Base-by-base conservation (phyloP, 2,329 filamentous ascomycete species). In the Aspergillus sp. region DNA sequence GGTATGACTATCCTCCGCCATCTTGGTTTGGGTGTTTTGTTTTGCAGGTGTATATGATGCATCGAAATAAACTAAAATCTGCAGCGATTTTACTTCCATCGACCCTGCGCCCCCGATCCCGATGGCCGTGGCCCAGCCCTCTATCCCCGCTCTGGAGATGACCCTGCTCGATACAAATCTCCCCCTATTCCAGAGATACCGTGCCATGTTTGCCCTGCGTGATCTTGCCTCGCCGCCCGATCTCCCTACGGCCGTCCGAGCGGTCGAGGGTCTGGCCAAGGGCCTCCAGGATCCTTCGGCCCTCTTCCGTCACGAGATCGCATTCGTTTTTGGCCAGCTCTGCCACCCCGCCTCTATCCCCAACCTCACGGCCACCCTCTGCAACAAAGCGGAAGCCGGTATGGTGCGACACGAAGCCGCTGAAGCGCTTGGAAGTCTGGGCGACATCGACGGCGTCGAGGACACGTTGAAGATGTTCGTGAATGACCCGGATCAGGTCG, bases 321-420 rank as follows among this genome's bases (percentile, higher is more conserved):
- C 91, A 10, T 98, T 98, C 57, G 91, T 98, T 10, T 98, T 98
- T 48, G 91, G 91, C 34, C 91, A 98, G 61, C 71, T 98, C 32
- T 86, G 83, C 34, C 91, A 98, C 55, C 91, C 91, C 1, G 89
- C 89, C n/a, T 94, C 86, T 1, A 95, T 98, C 45, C 88, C 91
- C 3, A 85, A 85, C 38, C 74, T 98, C 37, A 81, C 82, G 11
- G 76, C 75, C 32, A 78, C 83, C 1, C 69, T 98, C 37, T 82
- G 82, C 49, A 72, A 98, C 57, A 66, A 74, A 30, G 69, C 83
- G 34, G 91, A 98, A 65, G 82, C 77, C 15, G 86, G 88, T 52
- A 98, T 98, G 91, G 91, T 98, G 35, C 80, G 91, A 35, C 91
- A 98, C 55, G 91, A 98, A 64, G 93, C 91, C 30, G 91, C 93